Evolutionary conservation across 805 yeast genomes (phyloP).

Genomic region (Clavispora vitiphila): DNA sequence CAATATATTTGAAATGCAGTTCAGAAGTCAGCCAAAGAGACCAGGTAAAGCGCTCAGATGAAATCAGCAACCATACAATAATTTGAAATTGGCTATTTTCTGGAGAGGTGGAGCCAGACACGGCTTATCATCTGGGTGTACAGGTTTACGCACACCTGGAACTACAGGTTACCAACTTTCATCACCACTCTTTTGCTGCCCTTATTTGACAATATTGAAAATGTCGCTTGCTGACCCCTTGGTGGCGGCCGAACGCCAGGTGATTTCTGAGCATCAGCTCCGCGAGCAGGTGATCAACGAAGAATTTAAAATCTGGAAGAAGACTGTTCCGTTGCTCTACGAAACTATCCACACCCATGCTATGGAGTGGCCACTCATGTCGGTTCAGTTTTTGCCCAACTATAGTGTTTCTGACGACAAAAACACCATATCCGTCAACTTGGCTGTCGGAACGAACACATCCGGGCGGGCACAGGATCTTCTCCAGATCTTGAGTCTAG

Average conservation of each 20-base stretch:
- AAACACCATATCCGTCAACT: constrained; percentile 29
- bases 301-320: constrained; percentile 78
- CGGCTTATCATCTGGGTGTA: constrained; percentile 3
- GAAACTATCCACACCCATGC: constrained; percentile 67
- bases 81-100: too few species aligned
- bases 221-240: constrained; percentile 7
- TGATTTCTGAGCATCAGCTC: constrained; percentile 44
- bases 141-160: constrained; percentile 3
- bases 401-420: constrained; percentile 25
- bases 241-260: constrained; percentile 29
- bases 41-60: too few species aligned
- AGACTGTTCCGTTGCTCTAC: constrained; percentile 73
- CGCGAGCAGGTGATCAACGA: constrained; percentile 65
- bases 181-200: constrained; percentile 1
- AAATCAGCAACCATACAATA: too few species aligned
- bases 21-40: too few species aligned
- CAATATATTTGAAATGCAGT: too few species aligned
- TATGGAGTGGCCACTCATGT: constrained; percentile 64
- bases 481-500: constrained; percentile 41
- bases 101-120: too few species aligned
- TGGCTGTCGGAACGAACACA: constrained; percentile 47
- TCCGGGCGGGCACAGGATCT: constrained; percentile 37
- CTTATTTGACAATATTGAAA: background rate
- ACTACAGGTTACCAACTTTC: background rate
- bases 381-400: constrained; percentile 64